These are phyloP conservation scores for Ophiostoma quercus DNA, from an alignment of 2,329 filamentous ascomycete species.

Conservation along the genomic window DNA sequence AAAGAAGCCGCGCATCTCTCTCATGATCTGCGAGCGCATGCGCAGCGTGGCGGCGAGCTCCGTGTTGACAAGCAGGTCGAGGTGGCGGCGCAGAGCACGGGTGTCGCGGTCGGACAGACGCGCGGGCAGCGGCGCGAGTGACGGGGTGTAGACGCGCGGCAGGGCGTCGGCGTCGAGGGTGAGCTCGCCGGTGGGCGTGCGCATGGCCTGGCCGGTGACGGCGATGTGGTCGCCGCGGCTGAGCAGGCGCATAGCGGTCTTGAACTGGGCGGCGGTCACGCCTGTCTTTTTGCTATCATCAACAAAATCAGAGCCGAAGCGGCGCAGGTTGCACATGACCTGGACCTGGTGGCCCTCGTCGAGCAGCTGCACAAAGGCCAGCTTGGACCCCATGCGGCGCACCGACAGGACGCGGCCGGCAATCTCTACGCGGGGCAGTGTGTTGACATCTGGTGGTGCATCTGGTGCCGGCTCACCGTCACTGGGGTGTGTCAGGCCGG, in stretches of 20 bases:
- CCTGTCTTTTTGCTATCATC: too few relatives aligned
- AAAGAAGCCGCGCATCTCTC: constrained; percentile 68
- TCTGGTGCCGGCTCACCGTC: background rate
- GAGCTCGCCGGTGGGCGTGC: constrained; percentile 68
- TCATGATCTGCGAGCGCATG: constrained; percentile 68
- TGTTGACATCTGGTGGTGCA: background rate
- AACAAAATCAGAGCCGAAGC: constrained; percentile 32
- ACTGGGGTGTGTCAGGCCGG: background rate
- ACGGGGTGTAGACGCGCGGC: constrained; percentile 69
- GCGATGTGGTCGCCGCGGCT: constrained; percentile 79
- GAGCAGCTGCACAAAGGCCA: constrained; percentile 78
- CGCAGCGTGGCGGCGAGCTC: constrained; percentile 57
- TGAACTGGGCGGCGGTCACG: constrained; percentile 42
- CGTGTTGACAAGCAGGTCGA: constrained; percentile 76
- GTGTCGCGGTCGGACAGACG: constrained; percentile 65
- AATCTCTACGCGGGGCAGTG: constrained; percentile 25
- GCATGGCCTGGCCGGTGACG: constrained; percentile 63
- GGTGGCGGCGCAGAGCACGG: constrained; percentile 70
- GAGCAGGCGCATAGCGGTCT: constrained; percentile 58
- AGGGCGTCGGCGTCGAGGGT: constrained; percentile 64
- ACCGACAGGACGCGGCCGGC: constrained; percentile 66
- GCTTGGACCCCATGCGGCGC: constrained; percentile 66
- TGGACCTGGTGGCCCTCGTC: constrained; percentile 70
- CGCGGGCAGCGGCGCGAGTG: constrained; percentile 72
- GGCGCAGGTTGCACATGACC: constrained; percentile 63